Base-by-base conservation (phyloP, 2,329 filamentous ascomycete species). In the Tolypocladium tundrense region DNA sequence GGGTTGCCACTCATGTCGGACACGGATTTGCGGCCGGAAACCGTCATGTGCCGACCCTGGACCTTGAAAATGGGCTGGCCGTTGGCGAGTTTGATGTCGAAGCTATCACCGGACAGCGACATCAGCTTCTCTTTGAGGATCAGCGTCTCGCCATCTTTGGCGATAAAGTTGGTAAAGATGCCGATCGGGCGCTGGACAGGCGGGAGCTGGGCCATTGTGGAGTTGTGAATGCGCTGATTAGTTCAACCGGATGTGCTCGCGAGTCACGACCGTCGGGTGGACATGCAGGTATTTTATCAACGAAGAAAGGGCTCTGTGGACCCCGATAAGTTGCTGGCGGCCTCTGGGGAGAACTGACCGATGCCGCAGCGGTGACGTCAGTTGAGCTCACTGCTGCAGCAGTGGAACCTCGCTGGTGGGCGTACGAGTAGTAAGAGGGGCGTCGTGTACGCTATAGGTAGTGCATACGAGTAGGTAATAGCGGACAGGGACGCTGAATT, bases 101-200 rank as follows among this genome's bases (percentile, higher is more conserved):
- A 88, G 68, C 78, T 82, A 71, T 88, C 84, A 58, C 84, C 83
- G 1, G 79, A 79, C 10, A 87, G 71, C 3, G 84, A 86, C 59
- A 85, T 68, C 21, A 86, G 74, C 63, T 83, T 84, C 65, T 88
- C 84, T 63, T 79, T 82, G 54, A 88, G 72, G 1, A 82, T 67
- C 8, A 88, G 70, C 2, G 79, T 82, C 64, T 79, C 75, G 7
- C 68, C 65, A 39, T 74, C 68, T 1, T 59, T 66, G 3, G 73
- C 70, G 33, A 77, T 67, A 60, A 73, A 69, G 10, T 69, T 68
- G 56, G 68, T 62, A 61, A 78, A 75, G 56, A 79, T 60, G 58
- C 74, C 75, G 13, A 77, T 63, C 10, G 68, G 66, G 55, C 67
- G 71, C 13, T 64, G 62, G 9, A 69, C 61, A 24, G 68, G 64